Evolutionary conservation across 371 early-diverging fungal genomes (phyloP), one percentile per base, ranked within the genome.

Genomic region (Nematocida homosporus): DNA sequence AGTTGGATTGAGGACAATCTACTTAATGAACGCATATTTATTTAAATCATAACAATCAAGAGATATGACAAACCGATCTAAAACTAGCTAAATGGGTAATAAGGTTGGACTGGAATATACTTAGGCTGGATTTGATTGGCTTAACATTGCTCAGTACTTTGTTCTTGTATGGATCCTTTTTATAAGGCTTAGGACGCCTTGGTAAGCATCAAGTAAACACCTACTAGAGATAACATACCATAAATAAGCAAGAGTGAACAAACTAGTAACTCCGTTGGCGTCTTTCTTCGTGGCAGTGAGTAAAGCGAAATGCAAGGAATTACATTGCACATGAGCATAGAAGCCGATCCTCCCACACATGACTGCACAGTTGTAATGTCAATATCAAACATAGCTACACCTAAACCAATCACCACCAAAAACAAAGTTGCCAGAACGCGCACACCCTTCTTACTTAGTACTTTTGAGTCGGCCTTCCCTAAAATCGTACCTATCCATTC

Each of bases 321-420:
- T 66, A 99, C 94, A 78, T 95, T 92, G 64, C 94, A 93, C 65
- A 99, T 93, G 20, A 91, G 88, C 0, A 95, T 93, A 0, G 94
- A 93, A 5, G 97, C 97, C 0, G 96, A 95, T 0, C 98, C 91
- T 10, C 99, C 99, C 2, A 97, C 94, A 76, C 94, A 86, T 0
- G 93, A 84, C 60, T 96, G 85, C 5, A 95, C 88, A 83, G 87
- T 67, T n/a, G 82, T 81, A 41, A 86, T 66, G 54, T 80, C 55
- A 55, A 79, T 56, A 29, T 65, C 69, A 37, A 66, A 69, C 16
- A 80, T 37, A 5, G 83, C 77, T n/a, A 79, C 63, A 1, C 59
- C 48, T 54, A 67, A 78, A 32, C 78, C 77, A 4, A 66, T 38
- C 18, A 78, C 16, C 8, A 83, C 59, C 25, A 86, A 30, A 6